Conservation (phyloP, 768 basidiomycete genomes). For the Auriculariales sp. region DNA sequence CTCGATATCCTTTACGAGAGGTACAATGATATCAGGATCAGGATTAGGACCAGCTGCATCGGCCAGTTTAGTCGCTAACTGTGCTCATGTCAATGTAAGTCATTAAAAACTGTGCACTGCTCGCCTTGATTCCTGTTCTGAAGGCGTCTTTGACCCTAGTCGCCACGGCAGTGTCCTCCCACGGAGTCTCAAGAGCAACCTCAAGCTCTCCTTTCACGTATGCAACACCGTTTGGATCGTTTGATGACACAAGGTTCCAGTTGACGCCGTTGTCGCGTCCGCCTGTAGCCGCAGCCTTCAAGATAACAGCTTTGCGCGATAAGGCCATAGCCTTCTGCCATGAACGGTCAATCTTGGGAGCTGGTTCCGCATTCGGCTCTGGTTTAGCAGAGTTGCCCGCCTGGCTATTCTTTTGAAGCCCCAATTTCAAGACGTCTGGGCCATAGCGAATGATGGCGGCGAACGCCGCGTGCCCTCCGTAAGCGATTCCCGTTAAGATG, state of each 20-base stretch:
- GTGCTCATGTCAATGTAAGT: background rate
- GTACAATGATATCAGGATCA: background rate
- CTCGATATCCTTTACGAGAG: background rate
- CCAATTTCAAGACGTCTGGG: background rate
- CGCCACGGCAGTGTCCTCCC: no score
- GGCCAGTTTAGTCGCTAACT: background rate
- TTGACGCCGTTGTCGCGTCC: background rate
- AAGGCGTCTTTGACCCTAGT: background rate
- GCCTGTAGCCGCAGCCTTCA: background rate
- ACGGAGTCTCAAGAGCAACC: no score
- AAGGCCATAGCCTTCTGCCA: background rate
- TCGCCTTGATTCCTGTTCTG: background rate
- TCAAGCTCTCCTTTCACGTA: background rate
- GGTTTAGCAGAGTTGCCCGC: background rate
- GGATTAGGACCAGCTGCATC: background rate
- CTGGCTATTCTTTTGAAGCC: background rate
- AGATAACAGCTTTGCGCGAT: background rate
- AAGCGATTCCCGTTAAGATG: no score
- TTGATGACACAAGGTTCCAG: background rate
- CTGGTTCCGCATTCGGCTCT: background rate
- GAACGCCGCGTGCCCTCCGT: no score
- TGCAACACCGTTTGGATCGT: background rate
- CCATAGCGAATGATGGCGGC: background rate
- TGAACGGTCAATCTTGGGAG: background rate
- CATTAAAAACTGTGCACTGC: background rate